Base-by-base conservation (phyloP, 345 rosid genomes). In the Laguncularia racemosa region DNA sequence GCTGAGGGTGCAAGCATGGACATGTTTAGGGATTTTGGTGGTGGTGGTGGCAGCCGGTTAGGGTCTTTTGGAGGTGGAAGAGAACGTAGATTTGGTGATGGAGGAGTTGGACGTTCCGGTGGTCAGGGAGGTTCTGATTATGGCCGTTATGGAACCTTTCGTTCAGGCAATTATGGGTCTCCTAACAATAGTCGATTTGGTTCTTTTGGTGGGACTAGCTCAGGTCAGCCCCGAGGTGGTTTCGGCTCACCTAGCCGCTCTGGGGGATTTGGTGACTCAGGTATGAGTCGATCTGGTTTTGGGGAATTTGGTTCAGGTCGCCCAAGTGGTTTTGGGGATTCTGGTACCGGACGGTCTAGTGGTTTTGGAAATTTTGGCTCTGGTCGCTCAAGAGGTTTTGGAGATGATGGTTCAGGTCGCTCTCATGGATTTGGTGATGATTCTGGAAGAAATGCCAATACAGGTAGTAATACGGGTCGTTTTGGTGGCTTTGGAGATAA, bases 1-100 rank as follows among this genome's bases (percentile, higher is more conserved):
- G 79, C 57, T 48, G 86, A 83, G 53, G 82, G 74, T 61, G 84
- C 73, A 62, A 69, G 66, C 43, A 65, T 33, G 33, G 77, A 80
- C 60, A 79, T 82, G 78, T 49, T 48, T 8, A 62, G 51, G 65
- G 78, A 73, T 50, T 71, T 79, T 62, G 72, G 77, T 61, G 56
- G 69, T 14, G 68, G 72, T 64, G 78, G 78, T 61, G 55, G 71
- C 9, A 57, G 73, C 60, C 80, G 75, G 52, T 63, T 57, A 51
- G 66, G 72, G 58, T 70, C 71, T 21, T 68, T 46, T 66, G 84
- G 92, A 40, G 80, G 83, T 20, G 57, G 55, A 70, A 71, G 86
- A 59, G 77, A 73, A 60, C 80, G 84, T 16, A 62, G 73, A 50
- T 69, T 43, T 61, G 79, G 81, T 65, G 79, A 67, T 64, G 20